Conservation (phyloP, 495 filamentous ascomycete species). For the Thozetella sp. region DNA sequence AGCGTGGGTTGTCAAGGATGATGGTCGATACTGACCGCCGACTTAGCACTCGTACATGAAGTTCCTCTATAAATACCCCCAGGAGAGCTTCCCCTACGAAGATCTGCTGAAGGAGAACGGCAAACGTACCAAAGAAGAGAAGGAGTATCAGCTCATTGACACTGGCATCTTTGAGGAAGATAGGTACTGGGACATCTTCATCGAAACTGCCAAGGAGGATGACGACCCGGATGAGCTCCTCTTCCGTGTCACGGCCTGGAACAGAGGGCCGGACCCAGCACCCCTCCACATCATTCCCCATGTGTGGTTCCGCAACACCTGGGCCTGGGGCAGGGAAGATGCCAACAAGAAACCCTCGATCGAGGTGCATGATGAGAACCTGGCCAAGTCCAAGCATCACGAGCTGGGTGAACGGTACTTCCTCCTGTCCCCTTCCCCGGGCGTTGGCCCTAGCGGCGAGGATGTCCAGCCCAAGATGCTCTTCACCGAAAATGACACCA, state of each 20-base stretch:
- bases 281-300: constrained; percentile 93
- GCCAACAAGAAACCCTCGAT: constrained; percentile 76
- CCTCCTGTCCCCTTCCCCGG: constrained; percentile 86
- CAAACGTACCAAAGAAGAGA: constrained; percentile 69
- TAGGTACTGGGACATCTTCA: constrained; percentile 95
- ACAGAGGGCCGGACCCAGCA: constrained; percentile 86
- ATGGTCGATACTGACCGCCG: constrained; percentile 10
- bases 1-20: too few relatives aligned
- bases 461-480: constrained; percentile 83
- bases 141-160: constrained; percentile 90
- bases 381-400: constrained; percentile 73
- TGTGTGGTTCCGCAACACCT: constrained; percentile 96
- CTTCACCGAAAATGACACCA: constrained; percentile 96
- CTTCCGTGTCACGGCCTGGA: constrained; percentile 96
- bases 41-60: constrained; percentile 97
- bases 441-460: constrained; percentile 71
- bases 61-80: constrained; percentile 95
- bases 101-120: constrained; percentile 84
- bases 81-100: constrained; percentile 88
- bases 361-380: constrained; percentile 59
- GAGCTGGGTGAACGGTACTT: constrained; percentile 82
- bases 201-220: constrained; percentile 91
- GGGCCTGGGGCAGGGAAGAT: constrained; percentile 84
- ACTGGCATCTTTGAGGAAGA: constrained; percentile 92
- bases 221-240: constrained; percentile 88